phyloP scores from a whole-genome alignment of 1,139 yeast species.

The Yamadazyma friedrichii region DNA sequence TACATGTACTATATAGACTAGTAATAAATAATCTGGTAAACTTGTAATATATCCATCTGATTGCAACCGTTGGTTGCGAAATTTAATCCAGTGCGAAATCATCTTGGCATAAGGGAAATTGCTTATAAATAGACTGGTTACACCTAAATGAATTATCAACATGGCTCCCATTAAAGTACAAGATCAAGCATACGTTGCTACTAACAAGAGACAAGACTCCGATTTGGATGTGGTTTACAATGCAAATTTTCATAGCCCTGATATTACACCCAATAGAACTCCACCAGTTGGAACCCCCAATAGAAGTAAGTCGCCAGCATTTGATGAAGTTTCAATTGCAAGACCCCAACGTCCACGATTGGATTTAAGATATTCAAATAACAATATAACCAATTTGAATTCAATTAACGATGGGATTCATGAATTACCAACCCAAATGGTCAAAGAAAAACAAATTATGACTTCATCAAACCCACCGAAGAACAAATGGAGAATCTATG shows the following conservation, averaged over 20 bases:
- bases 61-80: too few relatives aligned
- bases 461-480: constrained; percentile 38
- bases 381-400: constrained; percentile 12
- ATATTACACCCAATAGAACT: too few relatives aligned
- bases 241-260: too few relatives aligned
- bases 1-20: constrained; percentile 7
- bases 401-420: not conserved
- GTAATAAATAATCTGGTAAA: not conserved
- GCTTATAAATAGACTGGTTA: too few relatives aligned
- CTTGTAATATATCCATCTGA: not conserved
- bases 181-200: constrained; percentile 11
- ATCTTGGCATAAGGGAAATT: too few relatives aligned
- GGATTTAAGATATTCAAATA: constrained; percentile 13
- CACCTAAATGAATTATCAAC: too few relatives aligned
- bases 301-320: not conserved
- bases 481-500: constrained; percentile 41
- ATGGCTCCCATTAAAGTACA: not conserved
- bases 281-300: too few relatives aligned
- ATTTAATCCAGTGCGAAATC: too few relatives aligned
- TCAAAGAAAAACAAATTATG: constrained; percentile 15
- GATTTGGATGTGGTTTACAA: not conserved
- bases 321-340: constrained; percentile 1
- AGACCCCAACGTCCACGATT: constrained; percentile 15
- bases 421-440: constrained; percentile 3
- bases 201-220: constrained; percentile 13